A percentile compares a stretch with the other conserved stretches of the same genome.
phyloP scores from a whole-genome alignment of 805 yeast genomes.

The Suhomyces xylopsoci region DNA sequence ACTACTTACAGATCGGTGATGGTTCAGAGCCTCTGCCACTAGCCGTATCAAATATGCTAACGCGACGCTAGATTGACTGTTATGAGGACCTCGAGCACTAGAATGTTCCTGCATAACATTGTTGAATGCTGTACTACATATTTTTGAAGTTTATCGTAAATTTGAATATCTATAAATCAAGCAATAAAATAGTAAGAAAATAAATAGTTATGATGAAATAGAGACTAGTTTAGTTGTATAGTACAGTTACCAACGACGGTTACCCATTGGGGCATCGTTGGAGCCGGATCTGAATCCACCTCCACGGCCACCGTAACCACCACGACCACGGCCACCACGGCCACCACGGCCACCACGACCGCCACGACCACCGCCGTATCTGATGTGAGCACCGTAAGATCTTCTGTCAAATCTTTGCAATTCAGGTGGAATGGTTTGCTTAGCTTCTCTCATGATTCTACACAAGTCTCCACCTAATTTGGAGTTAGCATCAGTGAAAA shows the following conservation, averaged over 20 bases:
- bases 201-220: conserved; percentile 1
- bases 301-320: conserved; percentile 45
- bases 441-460: conserved; percentile 90
- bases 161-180: conserved; percentile 2
- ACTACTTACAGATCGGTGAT: background rate
- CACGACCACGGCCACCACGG: conserved; percentile 49
- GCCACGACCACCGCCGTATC: conserved; percentile 53
- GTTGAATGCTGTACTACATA: background rate
- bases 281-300: conserved; percentile 45
- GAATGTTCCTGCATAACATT: background rate
- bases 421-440: conserved; percentile 82
- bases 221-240: background rate
- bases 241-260: conserved; percentile 38
- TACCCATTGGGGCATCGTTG: conserved; percentile 45
- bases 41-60: background rate
- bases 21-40: background rate
- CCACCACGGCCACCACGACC: conserved; percentile 58
- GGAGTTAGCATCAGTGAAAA: conserved; percentile 85
- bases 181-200: conserved; percentile 1
- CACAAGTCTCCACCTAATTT: conserved; percentile 88
- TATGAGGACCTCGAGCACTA: background rate
- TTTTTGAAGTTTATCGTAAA: background rate
- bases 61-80: background rate
- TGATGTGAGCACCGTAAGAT: conserved; percentile 62
- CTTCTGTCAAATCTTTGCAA: conserved; percentile 62